Evolutionary conservation across 73 alveolate genomes (phyloP), one percentile per base, ranked within the genome.

Genomic region (Paramecium sonneborni): DNA sequence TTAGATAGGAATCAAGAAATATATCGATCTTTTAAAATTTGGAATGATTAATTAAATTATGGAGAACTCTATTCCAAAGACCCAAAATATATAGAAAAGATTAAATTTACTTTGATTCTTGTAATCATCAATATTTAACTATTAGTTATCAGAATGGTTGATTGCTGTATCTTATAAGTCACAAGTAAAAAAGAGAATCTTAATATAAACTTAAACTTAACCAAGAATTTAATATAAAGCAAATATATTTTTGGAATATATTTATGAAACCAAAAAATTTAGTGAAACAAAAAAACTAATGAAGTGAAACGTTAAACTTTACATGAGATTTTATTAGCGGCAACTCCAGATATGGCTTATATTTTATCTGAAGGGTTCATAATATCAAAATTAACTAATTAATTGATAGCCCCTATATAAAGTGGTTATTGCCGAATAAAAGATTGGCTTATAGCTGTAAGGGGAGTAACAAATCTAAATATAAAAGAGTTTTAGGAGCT

Each of bases 301-400:
- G 57, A 38, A 72, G 57, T 37, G 24, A 72, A 72, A 34, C 8
- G 55, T 32, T 20, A 72, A 30, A 6, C 32, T n/a, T 5, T 35
- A 12, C 57, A 72, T 72, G 57, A 38, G 20, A 37, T 72, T 14
- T 9, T 35, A 10, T 35, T 72, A 72, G 57, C 86, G 0, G 86
- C 86, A 35, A 72, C 86, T 28, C 86, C 86, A 15, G 86, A 72
- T 35, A 72, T 72, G 86, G 86, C 86, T 5, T 72, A 72, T 72
- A 18, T 72, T 34, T 8, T 72, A 10, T 32, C 86, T 28, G 86
- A 72, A 38, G 86, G 58, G 3, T 72, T 35, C 35, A 41, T 72
- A 32, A 72, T 72, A 14, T 32, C 86, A n/a, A 35, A 72, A 38
- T 72, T 72, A 72, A 72, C 84, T 14, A 62, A 62, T 26, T 26